Percentiles rank a stretch among this genome's conserved stretches.
Evolutionary conservation across 805 yeast genomes (phyloP).

Genomic region (Candida tammaniensis): DNA sequence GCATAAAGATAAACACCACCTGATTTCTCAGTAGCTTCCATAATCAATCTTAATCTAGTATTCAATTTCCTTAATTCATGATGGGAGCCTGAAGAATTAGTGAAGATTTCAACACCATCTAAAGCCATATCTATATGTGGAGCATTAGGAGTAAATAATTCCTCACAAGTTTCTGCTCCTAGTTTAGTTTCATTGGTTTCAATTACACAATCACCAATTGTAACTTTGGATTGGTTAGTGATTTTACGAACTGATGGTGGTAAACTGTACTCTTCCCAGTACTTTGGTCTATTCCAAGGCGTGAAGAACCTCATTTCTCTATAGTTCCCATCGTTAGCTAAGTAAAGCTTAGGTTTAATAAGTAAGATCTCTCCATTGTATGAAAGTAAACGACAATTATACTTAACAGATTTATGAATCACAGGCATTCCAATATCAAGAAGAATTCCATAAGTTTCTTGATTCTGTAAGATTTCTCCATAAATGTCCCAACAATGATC

Average conservation of each 20-base stretch:
- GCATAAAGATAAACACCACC: slow-evolving; percentile 95
- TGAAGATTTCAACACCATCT: slow-evolving; percentile 96
- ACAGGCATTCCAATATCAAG: slow-evolving; percentile 96
- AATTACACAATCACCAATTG: slow-evolving; percentile 88
- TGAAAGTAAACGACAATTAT: slow-evolving; percentile 86
- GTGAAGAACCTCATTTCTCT: slow-evolving; percentile 97
- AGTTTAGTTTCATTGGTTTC: slow-evolving; percentile 81
- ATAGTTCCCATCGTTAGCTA: slow-evolving; percentile 97
- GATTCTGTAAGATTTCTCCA: slow-evolving; percentile 64
- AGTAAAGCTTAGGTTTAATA: slow-evolving; percentile 88
- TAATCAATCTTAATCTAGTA: slow-evolving; percentile 78
- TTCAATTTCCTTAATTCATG: slow-evolving; percentile 91
- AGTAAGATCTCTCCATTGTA: slow-evolving; percentile 74
- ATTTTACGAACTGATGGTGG: slow-evolving; percentile 67
- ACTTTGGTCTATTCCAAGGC: slow-evolving; percentile 83
- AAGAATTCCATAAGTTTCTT: slow-evolving; percentile 71
- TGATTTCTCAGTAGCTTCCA: slow-evolving; percentile 91
- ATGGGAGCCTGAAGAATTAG: slow-evolving; percentile 96
- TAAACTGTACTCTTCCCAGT: slow-evolving; percentile 67
- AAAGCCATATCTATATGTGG: slow-evolving; percentile 91
- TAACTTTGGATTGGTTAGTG: slow-evolving; percentile 65
- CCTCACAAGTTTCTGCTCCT: slow-evolving; percentile 99
- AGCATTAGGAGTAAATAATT: slow-evolving; percentile 91
- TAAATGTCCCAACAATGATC: slow-evolving; percentile 95
- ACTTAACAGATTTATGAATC: slow-evolving; percentile 79